Evolutionary conservation across 2,329 filamentous ascomycete species (phyloP).

Genomic region (Sporothrix protearum): DNA sequence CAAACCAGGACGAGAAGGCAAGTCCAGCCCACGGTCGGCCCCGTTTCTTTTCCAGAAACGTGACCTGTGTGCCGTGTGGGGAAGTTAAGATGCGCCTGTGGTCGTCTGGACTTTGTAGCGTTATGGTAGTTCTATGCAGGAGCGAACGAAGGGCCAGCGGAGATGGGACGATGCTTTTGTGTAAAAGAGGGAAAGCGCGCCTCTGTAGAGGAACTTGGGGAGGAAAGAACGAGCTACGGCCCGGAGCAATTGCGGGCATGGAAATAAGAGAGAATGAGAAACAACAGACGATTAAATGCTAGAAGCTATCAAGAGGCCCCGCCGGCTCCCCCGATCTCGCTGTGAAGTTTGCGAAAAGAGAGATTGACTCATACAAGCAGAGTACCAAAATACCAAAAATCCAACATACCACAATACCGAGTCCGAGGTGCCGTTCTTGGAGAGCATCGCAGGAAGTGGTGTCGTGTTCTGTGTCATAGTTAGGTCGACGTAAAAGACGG

Average conservation of each 20-base stretch:
- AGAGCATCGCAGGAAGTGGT: neutral
- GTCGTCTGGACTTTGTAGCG: neutral
- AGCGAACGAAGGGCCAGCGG: neutral
- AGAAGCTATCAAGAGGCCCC: neutral
- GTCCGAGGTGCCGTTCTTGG: neutral
- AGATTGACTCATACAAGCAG: neutral
- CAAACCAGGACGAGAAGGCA: neutral
- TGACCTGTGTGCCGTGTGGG: conserved; percentile 19
- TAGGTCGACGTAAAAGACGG: neutral
- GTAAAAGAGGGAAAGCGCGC: neutral
- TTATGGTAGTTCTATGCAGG: neutral
- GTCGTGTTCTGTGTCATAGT: neutral
- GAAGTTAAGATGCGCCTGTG: neutral
- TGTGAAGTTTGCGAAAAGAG: neutral
- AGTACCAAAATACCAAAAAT: neutral
- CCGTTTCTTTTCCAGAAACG: neutral
- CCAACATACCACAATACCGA: neutral
- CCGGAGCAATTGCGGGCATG: neutral
- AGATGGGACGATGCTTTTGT: neutral
- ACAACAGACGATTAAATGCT: neutral
- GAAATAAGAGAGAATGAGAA: neutral
- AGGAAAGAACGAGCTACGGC: neutral
- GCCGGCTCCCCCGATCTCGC: conserved; percentile 19
- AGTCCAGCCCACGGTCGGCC: neutral
- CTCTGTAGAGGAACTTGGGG: too few species aligned